Evolutionary conservation across 345 rosid species (phyloP), one percentile per base, ranked within the genome.

Genomic region (Sisymbrium altissimum): DNA sequence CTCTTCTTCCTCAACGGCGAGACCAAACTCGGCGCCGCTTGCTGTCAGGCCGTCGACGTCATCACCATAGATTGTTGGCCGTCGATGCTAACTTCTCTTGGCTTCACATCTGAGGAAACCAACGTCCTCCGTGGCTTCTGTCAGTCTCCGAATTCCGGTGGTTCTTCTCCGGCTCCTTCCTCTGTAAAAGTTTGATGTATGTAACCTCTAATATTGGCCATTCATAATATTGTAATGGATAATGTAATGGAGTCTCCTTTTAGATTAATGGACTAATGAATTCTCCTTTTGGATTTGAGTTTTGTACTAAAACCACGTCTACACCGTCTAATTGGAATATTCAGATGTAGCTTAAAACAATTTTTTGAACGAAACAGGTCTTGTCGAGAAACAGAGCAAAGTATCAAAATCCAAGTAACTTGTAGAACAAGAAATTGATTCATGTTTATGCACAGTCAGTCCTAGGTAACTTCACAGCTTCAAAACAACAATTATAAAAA

Each of bases 1-100:
- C 68, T 81, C 27, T 86, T 81, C 80, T 82, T 92, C 77, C 76
- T 88, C 2, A 86, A 85, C 17, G 96, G 96, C 0, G 75, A 84
- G 70, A 77, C 90, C n/a, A 65, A 68, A 57, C 75, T 92, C 1
- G 90, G 89, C 4, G 75, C 70, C 0, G 78, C 41, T 2, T 92
- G 97, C 54, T 92, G 97, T 53, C 75, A 64, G 2, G 83, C 89
- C 43, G 82, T 89, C 36, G 84, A 72, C 1, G 66, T 82, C 33
- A 83, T 89, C 3, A 86, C 87, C 2, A 82, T 19, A 5, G 49
- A 84, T 30, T 92, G 97, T 72, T 92, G 94, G 97, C 97, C 97
- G 2, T 75, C 89, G 1, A 86, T 92, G 96, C 83, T 92, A 8
- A 79, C 84, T 11, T 84, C 96, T 14, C 82, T 87, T 3, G 91